These are phyloP conservation scores for Neoboletus subvelutipes DNA, from an alignment of 768 basidiomycete genomes.

Conservation along the genomic window DNA sequence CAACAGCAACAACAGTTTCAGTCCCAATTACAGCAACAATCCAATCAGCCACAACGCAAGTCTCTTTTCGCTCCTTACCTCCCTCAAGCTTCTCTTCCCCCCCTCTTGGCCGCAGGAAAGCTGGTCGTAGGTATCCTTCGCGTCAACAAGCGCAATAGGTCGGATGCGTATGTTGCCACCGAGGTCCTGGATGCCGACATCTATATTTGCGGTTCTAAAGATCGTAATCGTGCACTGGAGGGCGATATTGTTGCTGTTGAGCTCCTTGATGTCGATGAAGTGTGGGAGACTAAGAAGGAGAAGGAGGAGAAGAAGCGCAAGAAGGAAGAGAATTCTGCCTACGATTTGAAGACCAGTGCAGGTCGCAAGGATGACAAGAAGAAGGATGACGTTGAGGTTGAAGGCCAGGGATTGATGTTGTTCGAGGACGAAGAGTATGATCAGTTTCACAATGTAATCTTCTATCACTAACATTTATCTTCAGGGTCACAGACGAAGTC, in stretches of 20 bases:
- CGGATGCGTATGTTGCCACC: slow-evolving; percentile 97
- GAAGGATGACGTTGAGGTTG: slow-evolving; percentile 99
- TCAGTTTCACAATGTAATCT: slow-evolving; percentile 12
- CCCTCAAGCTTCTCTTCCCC: slow-evolving; percentile 95
- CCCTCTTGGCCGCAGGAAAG: slow-evolving; percentile 94
- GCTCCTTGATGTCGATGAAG: slow-evolving; percentile 95
- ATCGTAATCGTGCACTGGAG: slow-evolving; percentile 96
- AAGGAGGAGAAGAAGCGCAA: slow-evolving; percentile 99
- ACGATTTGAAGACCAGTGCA: slow-evolving; percentile 72
- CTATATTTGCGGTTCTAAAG: slow-evolving; percentile 98
- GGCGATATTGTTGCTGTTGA: slow-evolving; percentile 99
- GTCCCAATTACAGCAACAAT: slow-evolving; percentile 92
- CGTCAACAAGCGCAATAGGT: slow-evolving; percentile 97
- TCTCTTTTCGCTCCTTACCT: slow-evolving; percentile 98
- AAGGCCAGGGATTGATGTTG: slow-evolving; percentile 94
- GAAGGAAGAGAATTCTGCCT: slow-evolving; percentile 98
- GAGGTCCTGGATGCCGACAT: slow-evolving; percentile 98
- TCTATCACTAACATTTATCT: slow-evolving; percentile 14
- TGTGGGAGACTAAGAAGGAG: slow-evolving; percentile 99
- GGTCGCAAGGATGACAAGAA: slow-evolving; percentile 97
- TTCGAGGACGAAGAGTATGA: slow-evolving; percentile 95
- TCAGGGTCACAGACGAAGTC: slow-evolving; percentile 92
- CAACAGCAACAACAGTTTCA: slow-evolving; percentile 76
- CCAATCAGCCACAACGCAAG: slow-evolving; percentile 91
- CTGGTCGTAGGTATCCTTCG: slow-evolving; percentile 95